phyloP scores from a whole-genome alignment of 1,139 yeast genomes.

The Waltiozyma sp. region DNA sequence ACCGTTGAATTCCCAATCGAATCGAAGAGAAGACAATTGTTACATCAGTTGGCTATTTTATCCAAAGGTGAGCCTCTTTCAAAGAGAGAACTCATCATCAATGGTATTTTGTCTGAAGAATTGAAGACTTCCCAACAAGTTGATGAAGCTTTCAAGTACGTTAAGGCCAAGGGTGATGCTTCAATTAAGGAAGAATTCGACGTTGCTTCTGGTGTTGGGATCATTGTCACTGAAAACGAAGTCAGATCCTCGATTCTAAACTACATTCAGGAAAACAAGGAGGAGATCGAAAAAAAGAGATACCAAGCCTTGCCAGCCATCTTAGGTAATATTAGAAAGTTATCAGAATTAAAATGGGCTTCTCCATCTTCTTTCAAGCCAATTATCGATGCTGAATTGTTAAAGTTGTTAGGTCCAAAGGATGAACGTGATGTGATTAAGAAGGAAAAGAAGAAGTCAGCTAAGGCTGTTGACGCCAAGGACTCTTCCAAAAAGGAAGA shows the following conservation, averaged over 20 bases:
- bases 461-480: slow-evolving; percentile 11
- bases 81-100: slow-evolving; percentile 40
- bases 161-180: slow-evolving; percentile 34
- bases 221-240: slow-evolving; percentile 54
- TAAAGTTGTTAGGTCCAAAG: slow-evolving; percentile 77
- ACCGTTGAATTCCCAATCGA: slow-evolving; percentile 27
- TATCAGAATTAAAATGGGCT: slow-evolving; percentile 84
- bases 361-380: slow-evolving; percentile 80
- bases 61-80: slow-evolving; percentile 32
- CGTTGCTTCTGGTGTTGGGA: slow-evolving; percentile 70
- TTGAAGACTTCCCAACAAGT: slow-evolving; percentile 64
- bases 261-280: slow-evolving; percentile 48
- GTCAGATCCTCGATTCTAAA: slow-evolving; percentile 46
- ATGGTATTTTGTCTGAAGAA: slow-evolving; percentile 53
- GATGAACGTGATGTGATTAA: slow-evolving; percentile 86
- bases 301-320: slow-evolving; percentile 68
- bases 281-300: slow-evolving; percentile 55
- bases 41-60: slow-evolving; percentile 70
- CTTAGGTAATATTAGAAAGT: slow-evolving; percentile 63
- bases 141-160: slow-evolving; percentile 69
- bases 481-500: slow-evolving; percentile 22
- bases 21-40: slow-evolving; percentile 44
- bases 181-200: slow-evolving; percentile 40
- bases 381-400: slow-evolving; percentile 62
- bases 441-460: slow-evolving; percentile 49